Base-by-base conservation (phyloP, 768 basidiomycete genomes). In the Tephrocybe sp. region DNA sequence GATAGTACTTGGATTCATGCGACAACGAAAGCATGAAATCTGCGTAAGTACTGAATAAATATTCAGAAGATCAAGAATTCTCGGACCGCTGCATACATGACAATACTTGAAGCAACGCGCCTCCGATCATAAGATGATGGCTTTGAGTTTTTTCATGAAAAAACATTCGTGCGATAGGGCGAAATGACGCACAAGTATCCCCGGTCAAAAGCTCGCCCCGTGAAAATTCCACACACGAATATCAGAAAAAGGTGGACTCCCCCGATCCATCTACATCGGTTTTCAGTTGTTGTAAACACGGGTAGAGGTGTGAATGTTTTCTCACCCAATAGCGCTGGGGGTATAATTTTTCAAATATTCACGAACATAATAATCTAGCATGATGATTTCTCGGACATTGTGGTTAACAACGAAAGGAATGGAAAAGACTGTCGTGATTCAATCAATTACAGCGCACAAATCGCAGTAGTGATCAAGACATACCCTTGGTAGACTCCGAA, bases 231-330 rank as follows among this genome's bases (percentile, higher is more conserved):
- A 31, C 49, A 47, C n/a, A 53, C 22, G 18, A 64, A 61, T 7
- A 58, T 49, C 18, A 67, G 31, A 32, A 64, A 77, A 13, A 78
- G 67, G 53, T 84, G 80, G 0, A 69, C 60, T 4, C 36, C 36
- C 4, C 36, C 36, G 18, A 37, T 37, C 36, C 36, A 37, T 12
- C 36, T 37, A 6, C 19, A 3, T 12, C 18, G 18, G 11, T 19
- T 19, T 19, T 19, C 11, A 19, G n/a, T n/a, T 5, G n/a, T 6
- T 37, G 16, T 4, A 37, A 37, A 19, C 38, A 22, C n/a, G 38
- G n/a, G n/a, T n/a, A n/a, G n/a, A n/a, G n/a, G n/a, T n/a, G n/a
- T n/a, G 28, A 30, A 30, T 30, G 13, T 13, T 13, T 30, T 8
- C 28, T 30, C 28, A 15, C 13, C 32, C 32, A 34, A 34, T 34